Conservation (phyloP, 2,329 filamentous ascomycete species). For the Dactylonectria estremocensis region DNA sequence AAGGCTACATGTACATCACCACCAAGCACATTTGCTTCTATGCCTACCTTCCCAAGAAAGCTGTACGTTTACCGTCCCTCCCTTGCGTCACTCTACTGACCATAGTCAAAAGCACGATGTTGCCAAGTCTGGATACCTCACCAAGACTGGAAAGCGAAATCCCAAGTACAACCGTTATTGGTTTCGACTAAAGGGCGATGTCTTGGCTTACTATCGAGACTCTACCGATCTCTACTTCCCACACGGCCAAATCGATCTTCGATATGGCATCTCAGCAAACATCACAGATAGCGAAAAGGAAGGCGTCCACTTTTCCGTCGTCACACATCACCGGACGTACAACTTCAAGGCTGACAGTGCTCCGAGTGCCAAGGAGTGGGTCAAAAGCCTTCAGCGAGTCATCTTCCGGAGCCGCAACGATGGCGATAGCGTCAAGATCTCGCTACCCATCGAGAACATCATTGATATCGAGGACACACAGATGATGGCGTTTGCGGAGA, state of each 20-base stretch:
- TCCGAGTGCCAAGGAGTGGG: conserved; percentile 95
- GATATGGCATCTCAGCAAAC: conserved; percentile 91
- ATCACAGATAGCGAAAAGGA: conserved; percentile 85
- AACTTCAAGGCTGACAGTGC: conserved; percentile 91
- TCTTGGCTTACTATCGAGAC: conserved; percentile 90
- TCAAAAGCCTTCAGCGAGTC: conserved; percentile 91
- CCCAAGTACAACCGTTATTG: conserved; percentile 92
- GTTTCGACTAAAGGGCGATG: conserved; percentile 93
- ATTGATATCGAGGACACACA: conserved; percentile 94
- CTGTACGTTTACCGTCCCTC: conserved; percentile 66
- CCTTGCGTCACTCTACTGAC: conserved; percentile 32
- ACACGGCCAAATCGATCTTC: conserved; percentile 90
- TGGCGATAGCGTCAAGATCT: conserved; percentile 97
- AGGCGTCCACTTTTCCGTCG: conserved; percentile 82
- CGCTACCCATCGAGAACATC: conserved; percentile 88
- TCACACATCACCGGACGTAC: conserved; percentile 86
- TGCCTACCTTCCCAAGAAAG: conserved; percentile 95
- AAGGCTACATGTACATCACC: conserved; percentile 97
- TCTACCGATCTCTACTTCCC: conserved; percentile 92
- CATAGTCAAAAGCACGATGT: conserved; percentile 70
- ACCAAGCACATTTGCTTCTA: conserved; percentile 96
- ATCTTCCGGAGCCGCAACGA: conserved; percentile 98
- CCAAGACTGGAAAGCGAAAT: conserved; percentile 90
- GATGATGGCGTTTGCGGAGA: conserved; percentile 92
- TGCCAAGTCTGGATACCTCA: conserved; percentile 89